Base-by-base conservation (phyloP, 345 rosid species). In the Xanthoceras sorbifolium region DNA sequence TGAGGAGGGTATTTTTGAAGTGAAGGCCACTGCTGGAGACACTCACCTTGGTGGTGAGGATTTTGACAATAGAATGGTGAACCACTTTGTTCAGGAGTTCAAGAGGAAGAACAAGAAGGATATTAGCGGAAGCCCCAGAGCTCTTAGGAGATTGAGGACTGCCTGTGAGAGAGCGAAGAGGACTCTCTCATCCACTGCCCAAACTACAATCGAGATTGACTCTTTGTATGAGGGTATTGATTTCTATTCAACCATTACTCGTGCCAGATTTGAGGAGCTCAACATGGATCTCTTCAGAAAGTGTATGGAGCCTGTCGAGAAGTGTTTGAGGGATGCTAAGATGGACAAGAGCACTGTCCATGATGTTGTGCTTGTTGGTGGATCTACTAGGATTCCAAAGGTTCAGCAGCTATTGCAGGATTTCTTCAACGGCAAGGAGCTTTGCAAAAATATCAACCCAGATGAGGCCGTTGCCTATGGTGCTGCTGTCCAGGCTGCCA, bases 381-480 rank as follows among this genome's bases (percentile, higher is more conserved):
- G 94, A 0, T 90, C 92, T 2, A 90, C 94, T 17, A 87, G 92
- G 78, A 90, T 90, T 46, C 94, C 94, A 28, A 90, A 90, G 73
- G 94, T 90, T 29, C 94, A 89, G 31, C 91, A 89, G 31, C 82
- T 89, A 18, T 85, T 89, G 65, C 87, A 83, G 17, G 92, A 90
- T 50, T 90, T 89, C 82, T 89, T 90, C 76, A 90, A 90, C 14
- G 94, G 94, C 0, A 90, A 90, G 82, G 94, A 89, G 77, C 92
- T 89, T 5, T 90, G 94, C 88, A 90, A 90, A 83, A 89, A 89
- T 63, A 90, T 90, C 55, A 91, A 91, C 79, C 95, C 95, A 0
- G 95, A 91, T 64, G 96, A 91, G 79, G 96, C 96, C 2, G 96
- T 91, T 31, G 96, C 96, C 0, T 91, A 91, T 15, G 96, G 96